Percentiles rank a stretch among this genome's conserved stretches.
These are phyloP conservation scores for Triticum turgidum DNA, from an alignment of 176 grass and related monocot species.

Conservation along the genomic window DNA sequence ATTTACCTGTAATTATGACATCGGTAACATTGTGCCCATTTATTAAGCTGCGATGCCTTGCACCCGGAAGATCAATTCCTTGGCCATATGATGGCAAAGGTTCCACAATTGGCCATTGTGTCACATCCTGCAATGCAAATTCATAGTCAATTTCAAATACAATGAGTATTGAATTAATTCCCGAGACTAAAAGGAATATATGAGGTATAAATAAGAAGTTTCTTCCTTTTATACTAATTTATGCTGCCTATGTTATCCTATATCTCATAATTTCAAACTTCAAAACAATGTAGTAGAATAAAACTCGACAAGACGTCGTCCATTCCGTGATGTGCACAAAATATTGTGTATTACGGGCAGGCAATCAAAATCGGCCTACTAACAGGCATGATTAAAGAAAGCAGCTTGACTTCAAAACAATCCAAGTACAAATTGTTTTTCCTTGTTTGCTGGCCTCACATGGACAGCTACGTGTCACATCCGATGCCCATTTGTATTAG, in stretches of 20 bases:
- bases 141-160: background rate
- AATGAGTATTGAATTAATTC: background rate
- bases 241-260: background rate
- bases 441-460: constrained; percentile 28
- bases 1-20: constrained; percentile 77
- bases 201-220: background rate
- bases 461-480: constrained; percentile 31
- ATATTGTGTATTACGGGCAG: constrained; percentile 12
- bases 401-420: constrained; percentile 55
- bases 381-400: constrained; percentile 31
- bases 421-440: constrained; percentile 31
- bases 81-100: constrained; percentile 83
- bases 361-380: constrained; percentile 28
- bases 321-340: background rate
- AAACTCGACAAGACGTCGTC: background rate
- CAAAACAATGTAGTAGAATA: background rate
- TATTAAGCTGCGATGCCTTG: constrained; percentile 75
- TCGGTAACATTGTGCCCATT: constrained; percentile 75
- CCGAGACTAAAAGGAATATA: background rate
- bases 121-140: constrained; percentile 47
- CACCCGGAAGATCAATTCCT: constrained; percentile 75
- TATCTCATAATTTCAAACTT: constrained; percentile 10
- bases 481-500: background rate
- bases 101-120: constrained; percentile 73
- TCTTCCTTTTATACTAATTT: background rate